Conservation (phyloP, 352 stramenopile genomes). For the Elongisporangium undulatum region DNA sequence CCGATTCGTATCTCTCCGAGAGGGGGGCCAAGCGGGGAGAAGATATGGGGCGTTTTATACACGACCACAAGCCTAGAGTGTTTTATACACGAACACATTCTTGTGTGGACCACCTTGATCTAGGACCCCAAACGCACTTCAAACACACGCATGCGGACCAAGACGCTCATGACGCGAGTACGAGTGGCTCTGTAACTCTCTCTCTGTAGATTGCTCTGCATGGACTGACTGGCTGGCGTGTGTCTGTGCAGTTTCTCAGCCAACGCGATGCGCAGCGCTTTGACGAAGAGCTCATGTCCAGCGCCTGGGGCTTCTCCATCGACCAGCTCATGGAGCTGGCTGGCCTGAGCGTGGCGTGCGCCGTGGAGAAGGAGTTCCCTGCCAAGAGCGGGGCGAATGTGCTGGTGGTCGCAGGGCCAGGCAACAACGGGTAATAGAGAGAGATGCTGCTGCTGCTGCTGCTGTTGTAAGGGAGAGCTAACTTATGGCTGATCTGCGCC, state of each 20-base stretch:
- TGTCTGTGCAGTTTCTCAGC: slow-evolving; percentile 42
- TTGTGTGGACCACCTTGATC: slow-evolving; percentile 3
- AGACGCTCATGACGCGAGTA: slow-evolving; percentile 9
- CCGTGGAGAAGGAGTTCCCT: slow-evolving; percentile 76
- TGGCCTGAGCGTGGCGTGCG: slow-evolving; percentile 92
- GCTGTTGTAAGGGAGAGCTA: no score
- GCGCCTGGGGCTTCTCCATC: slow-evolving; percentile 86
- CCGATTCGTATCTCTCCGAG: slow-evolving; percentile 8
- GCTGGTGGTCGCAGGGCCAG: slow-evolving; percentile 94
- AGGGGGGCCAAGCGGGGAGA: slow-evolving; percentile 15
- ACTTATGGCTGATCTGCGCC: no score
- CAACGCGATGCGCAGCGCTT: slow-evolving; percentile 76
- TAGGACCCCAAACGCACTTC: background rate
- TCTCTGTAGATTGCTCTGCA: background rate
- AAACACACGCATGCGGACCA: slow-evolving; percentile 1
- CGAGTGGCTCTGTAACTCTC: background rate
- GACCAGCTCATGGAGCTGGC: slow-evolving; percentile 99
- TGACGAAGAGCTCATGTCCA: slow-evolving; percentile 91
- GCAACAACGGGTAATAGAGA: slow-evolving; percentile 94
- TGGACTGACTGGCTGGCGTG: background rate
- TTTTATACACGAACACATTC: slow-evolving; percentile 4
- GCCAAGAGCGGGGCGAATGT: slow-evolving; percentile 39
- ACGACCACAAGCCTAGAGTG: background rate
- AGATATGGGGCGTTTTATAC: slow-evolving; percentile 11
- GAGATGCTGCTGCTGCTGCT: no score